Evolutionary conservation across 1,139 yeast genomes (phyloP).

Genomic region (Dujonia santamariae): DNA sequence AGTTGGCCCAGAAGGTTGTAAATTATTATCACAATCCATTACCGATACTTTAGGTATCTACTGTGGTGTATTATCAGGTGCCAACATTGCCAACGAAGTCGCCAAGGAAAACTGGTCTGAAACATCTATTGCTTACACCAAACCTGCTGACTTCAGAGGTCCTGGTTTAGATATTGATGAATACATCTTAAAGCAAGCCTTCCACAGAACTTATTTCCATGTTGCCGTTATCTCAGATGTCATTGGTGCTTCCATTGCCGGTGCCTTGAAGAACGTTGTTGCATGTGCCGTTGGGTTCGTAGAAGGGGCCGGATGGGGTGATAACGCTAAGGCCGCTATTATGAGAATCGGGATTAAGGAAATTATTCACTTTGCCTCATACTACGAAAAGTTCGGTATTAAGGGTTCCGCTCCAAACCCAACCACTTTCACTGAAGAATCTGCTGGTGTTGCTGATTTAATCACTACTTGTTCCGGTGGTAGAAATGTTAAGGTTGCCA

Average conservation of each 20-base stretch:
- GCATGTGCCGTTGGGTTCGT: conserved; percentile 94
- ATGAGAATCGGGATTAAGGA: conserved; percentile 92
- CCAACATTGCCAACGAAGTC: conserved; percentile 92
- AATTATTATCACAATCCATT: conserved; percentile 71
- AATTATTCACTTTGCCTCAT: conserved; percentile 57
- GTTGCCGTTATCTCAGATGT: conserved; percentile 86
- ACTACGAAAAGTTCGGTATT: conserved; percentile 65
- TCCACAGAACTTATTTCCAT: conserved; percentile 96
- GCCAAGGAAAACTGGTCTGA: conserved; percentile 93
- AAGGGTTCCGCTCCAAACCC: conserved; percentile 48
- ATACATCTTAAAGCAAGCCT: conserved; percentile 62
- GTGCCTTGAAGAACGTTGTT: conserved; percentile 91
- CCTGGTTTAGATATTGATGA: conserved; percentile 73
- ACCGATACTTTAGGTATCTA: conserved; percentile 74
- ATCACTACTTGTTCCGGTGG: conserved; percentile 97
- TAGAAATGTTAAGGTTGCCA: conserved; percentile 87
- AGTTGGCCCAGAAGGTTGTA: conserved; percentile 76
- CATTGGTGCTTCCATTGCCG: conserved; percentile 91
- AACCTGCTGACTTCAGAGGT: conserved; percentile 70
- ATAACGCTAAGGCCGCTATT: conserved; percentile 92
- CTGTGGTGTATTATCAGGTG: conserved; percentile 95
- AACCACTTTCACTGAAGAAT: conserved; percentile 82
- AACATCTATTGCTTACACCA: conserved; percentile 85
- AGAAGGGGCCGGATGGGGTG: conserved; percentile 97
- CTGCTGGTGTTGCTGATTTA: conserved; percentile 95